Evolutionary conservation across 305 asterid species (phyloP).

Genomic region (Solanum hybrid): DNA sequence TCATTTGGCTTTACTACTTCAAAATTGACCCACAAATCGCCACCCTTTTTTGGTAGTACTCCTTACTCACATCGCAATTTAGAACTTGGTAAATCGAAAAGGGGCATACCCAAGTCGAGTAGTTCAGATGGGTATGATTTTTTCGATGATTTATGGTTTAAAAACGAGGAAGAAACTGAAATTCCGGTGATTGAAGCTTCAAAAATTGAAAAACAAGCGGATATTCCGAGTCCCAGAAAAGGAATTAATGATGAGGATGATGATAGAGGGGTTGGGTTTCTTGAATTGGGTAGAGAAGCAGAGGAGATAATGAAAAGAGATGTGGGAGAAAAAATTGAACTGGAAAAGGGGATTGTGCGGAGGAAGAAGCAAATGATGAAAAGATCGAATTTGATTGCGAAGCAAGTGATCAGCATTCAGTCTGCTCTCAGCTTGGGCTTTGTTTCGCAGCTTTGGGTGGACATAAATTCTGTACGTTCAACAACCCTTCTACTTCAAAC

Average conservation of each 20-base stretch:
- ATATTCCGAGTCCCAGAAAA: neutral
- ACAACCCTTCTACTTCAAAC: neutral
- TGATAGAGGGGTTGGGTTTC: neutral
- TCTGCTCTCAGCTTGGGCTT: conserved; percentile 56
- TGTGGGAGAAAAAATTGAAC: neutral
- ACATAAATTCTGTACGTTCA: conserved; percentile 37
- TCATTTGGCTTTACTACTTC: neutral
- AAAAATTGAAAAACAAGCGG: neutral
- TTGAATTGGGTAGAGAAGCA: conserved; percentile 5
- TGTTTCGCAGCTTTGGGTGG: conserved; percentile 65
- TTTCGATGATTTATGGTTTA: conserved; percentile 15
- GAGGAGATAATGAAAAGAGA: conserved; percentile 14
- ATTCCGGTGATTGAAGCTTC: conserved; percentile 2
- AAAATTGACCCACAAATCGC: neutral
- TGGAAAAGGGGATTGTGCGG: conserved; percentile 10
- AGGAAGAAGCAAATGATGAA: conserved; percentile 37
- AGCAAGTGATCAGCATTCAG: conserved; percentile 59
- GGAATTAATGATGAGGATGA: neutral
- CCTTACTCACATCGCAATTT: neutral
- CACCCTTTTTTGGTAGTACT: neutral
- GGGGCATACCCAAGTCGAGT: neutral
- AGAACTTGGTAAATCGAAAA: neutral
- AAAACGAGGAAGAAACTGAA: neutral
- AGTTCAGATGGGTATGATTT: conserved; percentile 5
- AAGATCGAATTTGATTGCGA: conserved; percentile 51